Evolutionary conservation across 2,329 filamentous ascomycete genomes (phyloP).

Genomic region (Xylariaceae sp.): DNA sequence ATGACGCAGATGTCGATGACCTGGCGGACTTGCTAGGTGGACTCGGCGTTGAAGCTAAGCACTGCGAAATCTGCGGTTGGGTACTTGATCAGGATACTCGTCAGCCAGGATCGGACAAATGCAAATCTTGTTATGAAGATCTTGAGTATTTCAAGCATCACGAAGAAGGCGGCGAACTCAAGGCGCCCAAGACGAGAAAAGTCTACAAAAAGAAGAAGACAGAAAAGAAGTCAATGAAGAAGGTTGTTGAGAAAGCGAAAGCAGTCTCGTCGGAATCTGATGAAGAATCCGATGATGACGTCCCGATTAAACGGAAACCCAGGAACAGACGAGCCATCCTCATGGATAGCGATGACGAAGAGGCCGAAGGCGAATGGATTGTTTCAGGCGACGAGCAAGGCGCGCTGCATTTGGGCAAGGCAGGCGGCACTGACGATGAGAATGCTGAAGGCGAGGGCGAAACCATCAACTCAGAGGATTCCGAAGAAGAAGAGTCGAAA

Average conservation of each 20-base stretch:
- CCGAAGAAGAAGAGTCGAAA: slow-evolving; percentile 47
- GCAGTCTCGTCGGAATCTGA: too few species aligned
- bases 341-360: slow-evolving; percentile 55
- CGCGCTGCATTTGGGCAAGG: slow-evolving; percentile 62
- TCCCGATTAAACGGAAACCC: slow-evolving; percentile 25
- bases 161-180: slow-evolving; percentile 37
- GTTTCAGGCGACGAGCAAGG: slow-evolving; percentile 65
- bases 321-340: slow-evolving; percentile 40
- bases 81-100: slow-evolving; percentile 53
- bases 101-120: slow-evolving; percentile 47
- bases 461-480: slow-evolving; percentile 69
- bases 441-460: slow-evolving; percentile 84
- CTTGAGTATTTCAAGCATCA: slow-evolving; percentile 58
- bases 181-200: slow-evolving; percentile 36
- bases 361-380: slow-evolving; percentile 74
- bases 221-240: slow-evolving; percentile 28
- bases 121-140: slow-evolving; percentile 71
- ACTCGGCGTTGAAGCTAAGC: slow-evolving; percentile 71
- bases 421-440: slow-evolving; percentile 82
- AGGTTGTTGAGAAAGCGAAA: slow-evolving; percentile 16
- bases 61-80: slow-evolving; percentile 79
- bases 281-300: slow-evolving; percentile 32
- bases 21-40: slow-evolving; percentile 84
- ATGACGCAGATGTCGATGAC: slow-evolving; percentile 68
- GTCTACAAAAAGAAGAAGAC: slow-evolving; percentile 34